Conservation (phyloP, 2,329 filamentous ascomycete genomes). For the Talaromyces pinophilus region DNA sequence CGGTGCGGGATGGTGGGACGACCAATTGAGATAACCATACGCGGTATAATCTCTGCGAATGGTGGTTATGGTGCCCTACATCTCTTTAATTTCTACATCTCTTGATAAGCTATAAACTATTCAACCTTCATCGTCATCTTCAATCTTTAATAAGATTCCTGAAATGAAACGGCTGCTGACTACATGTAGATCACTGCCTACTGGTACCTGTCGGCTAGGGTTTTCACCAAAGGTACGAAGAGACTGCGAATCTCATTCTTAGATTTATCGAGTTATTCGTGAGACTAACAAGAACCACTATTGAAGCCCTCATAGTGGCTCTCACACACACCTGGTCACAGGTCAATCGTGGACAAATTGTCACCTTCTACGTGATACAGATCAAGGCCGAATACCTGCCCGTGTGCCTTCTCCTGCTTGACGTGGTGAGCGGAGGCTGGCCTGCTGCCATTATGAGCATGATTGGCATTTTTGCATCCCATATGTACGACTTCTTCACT, state of each 20-base stretch:
- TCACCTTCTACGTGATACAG: slow-evolving; percentile 77
- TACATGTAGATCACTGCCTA: slow-evolving; percentile 47
- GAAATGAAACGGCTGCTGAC: slow-evolving; percentile 30
- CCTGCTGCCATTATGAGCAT: slow-evolving; percentile 62
- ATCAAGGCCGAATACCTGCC: slow-evolving; percentile 82
- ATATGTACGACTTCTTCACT: slow-evolving; percentile 86
- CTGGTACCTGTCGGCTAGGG: slow-evolving; percentile 32
- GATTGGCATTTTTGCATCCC: slow-evolving; percentile 81
- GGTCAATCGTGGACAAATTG: slow-evolving; percentile 75
- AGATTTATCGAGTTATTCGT: not conserved
- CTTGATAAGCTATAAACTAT: not conserved
- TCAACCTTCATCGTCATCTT: slow-evolving; percentile 27
- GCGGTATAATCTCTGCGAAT: slow-evolving; percentile 58
- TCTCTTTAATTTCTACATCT: slow-evolving; percentile 29
- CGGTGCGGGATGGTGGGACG: slow-evolving; percentile 76
- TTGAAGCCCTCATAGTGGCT: slow-evolving; percentile 69
- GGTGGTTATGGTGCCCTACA: slow-evolving; percentile 69
- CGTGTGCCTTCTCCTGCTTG: slow-evolving; percentile 73
- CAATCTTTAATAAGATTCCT: slow-evolving; percentile 20
- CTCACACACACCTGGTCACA: slow-evolving; percentile 83
- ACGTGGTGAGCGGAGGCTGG: slow-evolving; percentile 67
- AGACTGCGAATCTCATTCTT: not conserved
- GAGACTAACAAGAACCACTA: not conserved
- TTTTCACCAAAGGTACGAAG: slow-evolving; percentile 37
- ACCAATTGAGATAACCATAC: slow-evolving; percentile 64